Evolutionary conservation across 495 filamentous ascomycete species (phyloP).

Genomic region (Rostrohypoxylon terebratum): DNA sequence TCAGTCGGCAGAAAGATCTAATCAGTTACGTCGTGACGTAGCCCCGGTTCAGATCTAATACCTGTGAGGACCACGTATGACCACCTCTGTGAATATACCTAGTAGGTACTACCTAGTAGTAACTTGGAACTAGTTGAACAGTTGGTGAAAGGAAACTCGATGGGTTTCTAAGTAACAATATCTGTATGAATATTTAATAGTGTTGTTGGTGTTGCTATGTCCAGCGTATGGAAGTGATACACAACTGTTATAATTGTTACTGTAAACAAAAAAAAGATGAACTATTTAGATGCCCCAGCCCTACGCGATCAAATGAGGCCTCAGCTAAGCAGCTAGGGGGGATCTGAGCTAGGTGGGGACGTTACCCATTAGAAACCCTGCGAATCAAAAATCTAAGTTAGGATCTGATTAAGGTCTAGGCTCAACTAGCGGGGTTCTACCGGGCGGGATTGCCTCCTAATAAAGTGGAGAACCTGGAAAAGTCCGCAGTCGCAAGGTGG

Average conservation of each 20-base stretch:
- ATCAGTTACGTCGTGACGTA: slow-evolving; percentile 7
- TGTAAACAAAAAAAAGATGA: not conserved
- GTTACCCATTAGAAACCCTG: slow-evolving; percentile 26
- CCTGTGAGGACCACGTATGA: not conserved
- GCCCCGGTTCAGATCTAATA: not conserved
- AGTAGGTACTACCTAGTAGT: no score
- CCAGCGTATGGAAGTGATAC: not conserved
- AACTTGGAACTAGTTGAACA: no score
- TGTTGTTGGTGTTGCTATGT: not conserved
- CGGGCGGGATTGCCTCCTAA: slow-evolving; percentile 31
- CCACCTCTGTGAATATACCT: not conserved
- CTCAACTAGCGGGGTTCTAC: slow-evolving; percentile 36
- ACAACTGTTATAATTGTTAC: not conserved
- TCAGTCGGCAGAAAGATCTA: slow-evolving; percentile 27
- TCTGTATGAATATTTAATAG: not conserved
- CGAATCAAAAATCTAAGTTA: slow-evolving; percentile 14
- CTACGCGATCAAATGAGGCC: slow-evolving; percentile 33
- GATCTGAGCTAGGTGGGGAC: slow-evolving; percentile 31
- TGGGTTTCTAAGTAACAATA: not conserved
- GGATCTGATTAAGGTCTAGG: slow-evolving; percentile 31
- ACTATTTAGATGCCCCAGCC: slow-evolving; percentile 12
- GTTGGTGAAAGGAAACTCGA: not conserved
- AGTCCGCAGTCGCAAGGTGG: not conserved
- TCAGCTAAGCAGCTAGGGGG: slow-evolving; percentile 35
- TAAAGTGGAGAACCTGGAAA: slow-evolving; percentile 33